These are phyloP conservation scores for Cornus suecica DNA, from an alignment of 148 eudicot genomes.

Conservation along the genomic window DNA sequence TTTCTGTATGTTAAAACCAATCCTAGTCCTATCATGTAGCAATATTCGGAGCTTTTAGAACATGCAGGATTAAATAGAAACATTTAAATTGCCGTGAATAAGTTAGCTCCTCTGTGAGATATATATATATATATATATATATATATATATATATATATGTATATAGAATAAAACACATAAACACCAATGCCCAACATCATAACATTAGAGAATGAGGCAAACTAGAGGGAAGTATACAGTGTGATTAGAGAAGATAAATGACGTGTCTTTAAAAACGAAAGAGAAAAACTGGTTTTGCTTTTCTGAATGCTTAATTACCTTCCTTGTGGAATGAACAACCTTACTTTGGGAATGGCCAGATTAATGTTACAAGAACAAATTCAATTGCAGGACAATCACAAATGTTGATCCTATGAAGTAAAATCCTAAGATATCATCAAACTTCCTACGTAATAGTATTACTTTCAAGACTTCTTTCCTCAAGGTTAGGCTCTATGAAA, in stretches of 20 bases:
- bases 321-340: constrained; percentile 22
- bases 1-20: no score
- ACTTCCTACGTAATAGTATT: constrained; percentile 16
- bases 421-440: background rate
- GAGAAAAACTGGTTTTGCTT: constrained; percentile 9
- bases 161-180: no score
- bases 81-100: no score
- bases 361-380: constrained; percentile 33
- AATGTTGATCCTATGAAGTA: background rate
- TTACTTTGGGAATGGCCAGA: constrained; percentile 26
- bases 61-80: no score
- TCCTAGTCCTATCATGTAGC: no score
- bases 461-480: constrained; percentile 19
- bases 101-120: no score
- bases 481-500: constrained; percentile 18
- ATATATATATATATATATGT: no score
- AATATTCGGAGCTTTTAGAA: no score
- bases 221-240: no score
- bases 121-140: no score
- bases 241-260: background rate
- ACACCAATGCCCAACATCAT: no score
- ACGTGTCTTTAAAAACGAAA: background rate
- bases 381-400: constrained; percentile 4
- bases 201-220: no score
- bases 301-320: constrained; percentile 11